These are phyloP conservation scores for Blastobotrys raffinosifermentans DNA, from an alignment of 1,139 yeast genomes.

Conservation along the genomic window DNA sequence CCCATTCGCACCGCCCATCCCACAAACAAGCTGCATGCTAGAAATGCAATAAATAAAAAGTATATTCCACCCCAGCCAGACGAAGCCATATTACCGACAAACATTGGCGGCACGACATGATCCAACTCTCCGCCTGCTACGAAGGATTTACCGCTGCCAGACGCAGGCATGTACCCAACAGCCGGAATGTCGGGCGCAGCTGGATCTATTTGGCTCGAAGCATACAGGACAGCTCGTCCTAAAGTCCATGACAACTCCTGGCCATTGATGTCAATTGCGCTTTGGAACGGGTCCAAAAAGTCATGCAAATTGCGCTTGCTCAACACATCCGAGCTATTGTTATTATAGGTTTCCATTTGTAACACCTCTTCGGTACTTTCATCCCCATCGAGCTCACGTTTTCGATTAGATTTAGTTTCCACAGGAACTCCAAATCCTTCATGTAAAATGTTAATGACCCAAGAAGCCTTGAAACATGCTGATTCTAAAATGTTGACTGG, in stretches of 20 bases:
- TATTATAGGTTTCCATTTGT: not conserved
- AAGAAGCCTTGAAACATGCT: slow-evolving; percentile 65
- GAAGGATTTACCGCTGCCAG: slow-evolving; percentile 7
- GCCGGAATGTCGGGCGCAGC: slow-evolving; percentile 15
- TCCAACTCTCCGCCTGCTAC: slow-evolving; percentile 18
- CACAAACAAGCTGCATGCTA: not conserved
- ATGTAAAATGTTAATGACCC: slow-evolving; percentile 69
- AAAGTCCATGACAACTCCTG: slow-evolving; percentile 74
- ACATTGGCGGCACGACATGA: slow-evolving; percentile 2
- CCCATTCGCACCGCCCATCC: not conserved
- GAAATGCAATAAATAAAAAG: not conserved
- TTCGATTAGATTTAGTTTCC: slow-evolving; percentile 36
- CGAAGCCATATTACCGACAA: not conserved
- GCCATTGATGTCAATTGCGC: slow-evolving; percentile 59
- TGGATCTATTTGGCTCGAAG: slow-evolving; percentile 30
- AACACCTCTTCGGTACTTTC: not conserved
- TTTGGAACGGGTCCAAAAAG: slow-evolving; percentile 45
- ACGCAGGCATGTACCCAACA: slow-evolving; percentile 20
- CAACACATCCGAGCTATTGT: slow-evolving; percentile 1
- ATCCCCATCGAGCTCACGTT: slow-evolving; percentile 1
- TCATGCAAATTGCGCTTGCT: slow-evolving; percentile 16
- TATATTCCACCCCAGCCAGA: not conserved
- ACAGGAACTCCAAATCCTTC: slow-evolving; percentile 71
- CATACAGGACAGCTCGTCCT: slow-evolving; percentile 68
- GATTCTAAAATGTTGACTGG: slow-evolving; percentile 41